Evolutionary conservation across 345 rosid species (phyloP).

Genomic region (Trapa incisa): DNA sequence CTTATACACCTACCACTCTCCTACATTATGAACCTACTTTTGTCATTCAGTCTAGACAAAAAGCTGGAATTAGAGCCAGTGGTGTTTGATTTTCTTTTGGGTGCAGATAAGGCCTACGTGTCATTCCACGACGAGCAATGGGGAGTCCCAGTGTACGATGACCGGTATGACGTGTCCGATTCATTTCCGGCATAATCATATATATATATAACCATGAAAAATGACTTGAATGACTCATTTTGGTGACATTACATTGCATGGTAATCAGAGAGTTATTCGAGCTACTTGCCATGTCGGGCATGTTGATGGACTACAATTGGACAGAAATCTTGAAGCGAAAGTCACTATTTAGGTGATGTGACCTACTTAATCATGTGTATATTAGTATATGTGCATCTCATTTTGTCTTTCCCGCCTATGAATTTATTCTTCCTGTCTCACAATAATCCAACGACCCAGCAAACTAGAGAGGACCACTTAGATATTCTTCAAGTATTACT

Average conservation of each 20-base stretch:
- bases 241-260: background rate
- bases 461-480: background rate
- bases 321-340: constrained; percentile 80
- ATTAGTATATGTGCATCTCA: background rate
- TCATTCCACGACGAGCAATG: constrained; percentile 88
- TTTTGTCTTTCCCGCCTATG: background rate
- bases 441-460: background rate
- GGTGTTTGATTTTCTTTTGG: background rate
- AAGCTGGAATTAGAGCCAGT: no score
- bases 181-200: background rate
- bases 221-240: background rate
- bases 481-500: background rate
- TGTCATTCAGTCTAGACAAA: no score
- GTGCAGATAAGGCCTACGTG: constrained; percentile 68
- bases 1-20: background rate
- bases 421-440: background rate
- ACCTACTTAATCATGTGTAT: background rate
- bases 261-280: constrained; percentile 67
- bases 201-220: background rate
- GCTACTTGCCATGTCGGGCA: constrained; percentile 76
- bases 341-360: constrained; percentile 44
- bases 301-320: constrained; percentile 98
- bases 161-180: constrained; percentile 39
- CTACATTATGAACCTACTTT: no score
- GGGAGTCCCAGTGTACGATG: constrained; percentile 95